phyloP scores from a whole-genome alignment of 2,329 filamentous ascomycete species.

The Ophiostoma novo-ulmi region DNA sequence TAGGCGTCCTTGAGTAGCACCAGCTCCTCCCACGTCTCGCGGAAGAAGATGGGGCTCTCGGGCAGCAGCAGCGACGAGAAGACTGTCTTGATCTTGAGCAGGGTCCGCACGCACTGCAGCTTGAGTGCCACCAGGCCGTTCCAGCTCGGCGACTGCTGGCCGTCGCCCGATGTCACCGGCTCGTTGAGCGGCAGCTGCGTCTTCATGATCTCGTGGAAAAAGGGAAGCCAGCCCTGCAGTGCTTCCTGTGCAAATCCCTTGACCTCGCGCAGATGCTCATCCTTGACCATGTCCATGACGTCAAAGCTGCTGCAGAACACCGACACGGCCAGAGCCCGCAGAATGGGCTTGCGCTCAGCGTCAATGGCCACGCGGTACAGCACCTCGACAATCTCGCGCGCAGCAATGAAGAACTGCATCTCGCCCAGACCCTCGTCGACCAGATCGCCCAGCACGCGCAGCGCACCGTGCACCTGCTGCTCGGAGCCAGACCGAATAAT shows the following conservation, averaged over 20 bases:
- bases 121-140: conserved; percentile 82
- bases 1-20: conserved; percentile 67
- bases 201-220: conserved; percentile 77
- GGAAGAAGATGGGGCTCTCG: conserved; percentile 78
- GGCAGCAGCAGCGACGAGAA: conserved; percentile 78
- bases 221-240: conserved; percentile 78
- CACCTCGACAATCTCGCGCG: conserved; percentile 75
- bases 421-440: conserved; percentile 92
- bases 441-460: conserved; percentile 82
- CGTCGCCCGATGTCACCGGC: conserved; percentile 40
- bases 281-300: conserved; percentile 92
- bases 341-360: conserved; percentile 64
- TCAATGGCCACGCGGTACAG: conserved; percentile 79
- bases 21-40: conserved; percentile 84
- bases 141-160: conserved; percentile 61
- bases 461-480: conserved; percentile 76
- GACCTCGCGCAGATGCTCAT: conserved; percentile 81
- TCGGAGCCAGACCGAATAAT: conserved; percentile 73
- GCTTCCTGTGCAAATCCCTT: conserved; percentile 86
- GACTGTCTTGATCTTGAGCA: conserved; percentile 80
- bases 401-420: conserved; percentile 89
- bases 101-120: conserved; percentile 86
- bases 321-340: conserved; percentile 80
- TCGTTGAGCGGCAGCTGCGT: conserved; percentile 64
- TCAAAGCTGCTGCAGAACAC: conserved; percentile 92